Evolutionary conservation across 495 filamentous ascomycete species (phyloP).

Genomic region (Penicillium subrubescens): DNA sequence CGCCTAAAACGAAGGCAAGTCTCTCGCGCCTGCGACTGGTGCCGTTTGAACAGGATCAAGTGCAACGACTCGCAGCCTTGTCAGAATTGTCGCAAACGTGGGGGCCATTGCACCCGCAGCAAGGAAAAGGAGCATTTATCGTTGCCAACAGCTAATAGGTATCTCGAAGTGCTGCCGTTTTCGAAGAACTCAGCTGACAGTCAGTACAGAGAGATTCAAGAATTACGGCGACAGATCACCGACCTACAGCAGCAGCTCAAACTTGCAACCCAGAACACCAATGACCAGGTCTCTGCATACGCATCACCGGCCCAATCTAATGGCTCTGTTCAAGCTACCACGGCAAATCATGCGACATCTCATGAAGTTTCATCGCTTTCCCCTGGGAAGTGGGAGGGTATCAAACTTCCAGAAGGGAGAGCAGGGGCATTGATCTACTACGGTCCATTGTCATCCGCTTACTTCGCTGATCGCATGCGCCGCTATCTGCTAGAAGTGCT

Average conservation of each 20-base stretch:
- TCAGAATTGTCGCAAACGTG: constrained; percentile 44
- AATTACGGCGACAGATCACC: background rate
- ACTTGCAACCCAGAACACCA: background rate
- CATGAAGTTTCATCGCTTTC: background rate
- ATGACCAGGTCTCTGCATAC: background rate
- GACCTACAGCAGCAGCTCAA: background rate
- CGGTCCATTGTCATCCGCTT: constrained; percentile 34
- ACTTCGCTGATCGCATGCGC: constrained; percentile 31
- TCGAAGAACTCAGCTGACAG: background rate
- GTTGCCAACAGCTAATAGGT: constrained; percentile 22
- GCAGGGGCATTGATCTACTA: constrained; percentile 11
- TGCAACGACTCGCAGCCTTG: constrained; percentile 50
- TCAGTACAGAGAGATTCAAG: background rate
- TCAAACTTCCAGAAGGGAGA: background rate
- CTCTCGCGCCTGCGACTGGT: constrained; percentile 51
- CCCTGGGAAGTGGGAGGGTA: background rate
- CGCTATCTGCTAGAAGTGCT: background rate
- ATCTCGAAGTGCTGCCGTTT: background rate
- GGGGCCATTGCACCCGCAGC: constrained; percentile 40
- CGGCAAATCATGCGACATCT: background rate
- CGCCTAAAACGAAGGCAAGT: constrained; percentile 38
- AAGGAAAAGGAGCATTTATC: constrained; percentile 32
- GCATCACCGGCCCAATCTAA: background rate
- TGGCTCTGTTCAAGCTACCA: background rate
- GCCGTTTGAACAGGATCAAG: constrained; percentile 48